Evolutionary conservation across 805 yeast species (phyloP), one percentile per base, ranked within the genome.

Genomic region (Metschnikowia henanensis): DNA sequence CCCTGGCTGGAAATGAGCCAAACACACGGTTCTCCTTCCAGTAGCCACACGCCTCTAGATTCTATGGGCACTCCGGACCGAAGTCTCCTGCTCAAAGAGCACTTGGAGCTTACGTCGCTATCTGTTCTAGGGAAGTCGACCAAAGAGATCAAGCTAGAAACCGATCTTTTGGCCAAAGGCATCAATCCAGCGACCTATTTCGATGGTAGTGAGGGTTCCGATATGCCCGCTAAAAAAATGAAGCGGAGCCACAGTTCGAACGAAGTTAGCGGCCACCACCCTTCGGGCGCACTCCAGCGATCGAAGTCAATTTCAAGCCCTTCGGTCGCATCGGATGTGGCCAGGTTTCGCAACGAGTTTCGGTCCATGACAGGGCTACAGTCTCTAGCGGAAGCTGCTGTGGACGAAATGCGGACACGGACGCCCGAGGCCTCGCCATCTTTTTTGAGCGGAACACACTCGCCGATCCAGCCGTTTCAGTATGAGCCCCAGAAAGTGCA

Each of bases 81-180:
- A 12, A 35, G 22, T 7, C 44, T 52, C 17, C 44, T 54, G 30
- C 55, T 80, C 21, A 65, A 72, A 33, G 66, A 64, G 36, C 83
- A 82, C 10, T 56, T 80, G 30, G 82, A 79, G 51, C 70, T 76
- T 25, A 84, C 85, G 0, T 73, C 83, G 0, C 39, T 78, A 3
- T 76, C 82, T 0, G 75, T 80, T 8, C 75, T 81, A 1, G 85
- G 84, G 0, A 77, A 72, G 52, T 66, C 82, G 0, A 64, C 78
- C 4, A 62, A 66, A 41, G 80, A 77, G 39, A 71, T 80, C 25
- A 76, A 80, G 45, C 58, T 67, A 20, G 81, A 77, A 17, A 73
- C 71, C 47, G 74, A 72, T n/a, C 57, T 76, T 15, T 72, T 76
- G 16, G 72, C 75, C 6, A 62, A 68, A 49, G 84, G 84, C 0